Evolutionary conservation across 73 alveolate species (phyloP).

Genomic region (Paramecium primaurelia): DNA sequence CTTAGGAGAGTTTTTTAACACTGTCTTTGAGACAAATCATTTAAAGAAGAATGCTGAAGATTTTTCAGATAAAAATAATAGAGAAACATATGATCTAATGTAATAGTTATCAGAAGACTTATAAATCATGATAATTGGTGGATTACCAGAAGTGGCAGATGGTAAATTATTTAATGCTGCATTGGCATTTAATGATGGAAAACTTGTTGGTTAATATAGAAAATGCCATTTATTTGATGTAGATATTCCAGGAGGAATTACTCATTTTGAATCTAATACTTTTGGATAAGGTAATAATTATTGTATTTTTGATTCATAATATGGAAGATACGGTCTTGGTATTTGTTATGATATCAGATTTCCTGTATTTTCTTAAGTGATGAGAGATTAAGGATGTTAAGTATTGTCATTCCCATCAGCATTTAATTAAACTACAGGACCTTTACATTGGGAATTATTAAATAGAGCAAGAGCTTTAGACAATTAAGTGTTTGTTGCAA

Average conservation of each 20-base stretch:
- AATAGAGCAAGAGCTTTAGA: slow-evolving; percentile 93
- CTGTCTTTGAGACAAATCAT: slow-evolving; percentile 76
- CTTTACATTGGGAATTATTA: slow-evolving; percentile 90
- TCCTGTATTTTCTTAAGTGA: slow-evolving; percentile 84
- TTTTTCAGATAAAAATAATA: slow-evolving; percentile 66
- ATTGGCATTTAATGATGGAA: slow-evolving; percentile 84
- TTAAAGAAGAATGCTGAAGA: slow-evolving; percentile 81
- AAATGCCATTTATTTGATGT: slow-evolving; percentile 93
- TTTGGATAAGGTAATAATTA: slow-evolving; percentile 80
- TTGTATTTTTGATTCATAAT: slow-evolving; percentile 83
- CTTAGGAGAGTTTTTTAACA: slow-evolving; percentile 89
- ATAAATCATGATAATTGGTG: slow-evolving; percentile 83
- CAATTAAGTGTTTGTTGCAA: slow-evolving; percentile 79
- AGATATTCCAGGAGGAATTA: slow-evolving; percentile 86
- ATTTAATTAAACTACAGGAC: slow-evolving; percentile 91
- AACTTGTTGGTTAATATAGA: slow-evolving; percentile 77
- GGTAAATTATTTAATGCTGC: slow-evolving; percentile 84
- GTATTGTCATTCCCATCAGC: slow-evolving; percentile 89
- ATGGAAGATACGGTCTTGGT: slow-evolving; percentile 92
- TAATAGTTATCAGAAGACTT: slow-evolving; percentile 74
- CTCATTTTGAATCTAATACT: slow-evolving; percentile 83
- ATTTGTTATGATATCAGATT: slow-evolving; percentile 95
- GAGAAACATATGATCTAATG: slow-evolving; percentile 80
- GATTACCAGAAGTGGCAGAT: slow-evolving; percentile 84
- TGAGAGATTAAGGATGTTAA: slow-evolving; percentile 81